Conservation (phyloP, 106 monocot genomes). For the Chionographis japonica region DNA sequence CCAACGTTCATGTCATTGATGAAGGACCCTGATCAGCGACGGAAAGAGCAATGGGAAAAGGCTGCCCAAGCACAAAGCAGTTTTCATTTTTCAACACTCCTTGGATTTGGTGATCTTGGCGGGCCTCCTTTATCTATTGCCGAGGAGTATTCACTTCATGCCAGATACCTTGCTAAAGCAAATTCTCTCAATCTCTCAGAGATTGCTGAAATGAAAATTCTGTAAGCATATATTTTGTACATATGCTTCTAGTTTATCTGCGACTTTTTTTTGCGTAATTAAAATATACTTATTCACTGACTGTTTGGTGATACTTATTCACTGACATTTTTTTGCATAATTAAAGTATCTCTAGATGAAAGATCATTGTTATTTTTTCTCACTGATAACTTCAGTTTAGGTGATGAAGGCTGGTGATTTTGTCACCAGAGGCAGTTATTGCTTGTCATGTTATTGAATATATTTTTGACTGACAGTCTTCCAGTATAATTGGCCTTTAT, state of each 20-base stretch:
- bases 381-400: no score
- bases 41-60: slow-evolving; percentile 86
- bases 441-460: no score
- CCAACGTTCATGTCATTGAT: slow-evolving; percentile 94
- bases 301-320: no score
- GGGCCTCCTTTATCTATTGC: slow-evolving; percentile 85
- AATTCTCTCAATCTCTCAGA: slow-evolving; percentile 96
- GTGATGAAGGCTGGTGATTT: no score
- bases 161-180: slow-evolving; percentile 95
- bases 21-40: slow-evolving; percentile 86
- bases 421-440: no score
- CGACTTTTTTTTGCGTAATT: no score
- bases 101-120: slow-evolving; percentile 97
- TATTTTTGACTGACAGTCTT: no score
- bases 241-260: background rate
- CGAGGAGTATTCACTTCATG: slow-evolving; percentile 97
- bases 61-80: slow-evolving; percentile 67
- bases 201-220: slow-evolving; percentile 98
- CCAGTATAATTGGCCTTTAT: no score
- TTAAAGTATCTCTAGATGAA: no score
- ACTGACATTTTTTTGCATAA: no score
- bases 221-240: slow-evolving; percentile 45
- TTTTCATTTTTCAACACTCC: slow-evolving; percentile 69
- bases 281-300: no score
- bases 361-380: no score